Conservation (phyloP, 495 filamentous ascomycete genomes). For the Podospora pseudoanserina region DNA sequence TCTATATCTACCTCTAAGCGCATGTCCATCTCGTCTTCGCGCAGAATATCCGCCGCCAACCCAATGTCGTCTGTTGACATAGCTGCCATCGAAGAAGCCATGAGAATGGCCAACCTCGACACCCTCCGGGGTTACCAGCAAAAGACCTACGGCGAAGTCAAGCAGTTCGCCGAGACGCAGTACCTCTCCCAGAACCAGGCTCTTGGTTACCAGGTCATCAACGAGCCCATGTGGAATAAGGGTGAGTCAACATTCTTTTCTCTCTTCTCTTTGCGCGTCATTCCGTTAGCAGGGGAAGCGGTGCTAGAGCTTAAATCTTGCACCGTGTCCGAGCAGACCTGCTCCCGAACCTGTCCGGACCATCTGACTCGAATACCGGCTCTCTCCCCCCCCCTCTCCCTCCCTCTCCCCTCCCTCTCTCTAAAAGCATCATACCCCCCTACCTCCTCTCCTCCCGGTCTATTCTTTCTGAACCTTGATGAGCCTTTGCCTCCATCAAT, state of each 20-base stretch:
- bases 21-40: slow-evolving; percentile 47
- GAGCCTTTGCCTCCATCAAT: not conserved
- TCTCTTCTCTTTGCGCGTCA: slow-evolving; percentile 8
- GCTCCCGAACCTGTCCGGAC: not conserved
- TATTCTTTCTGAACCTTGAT: not conserved
- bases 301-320: not conserved
- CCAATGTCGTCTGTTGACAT: slow-evolving; percentile 53
- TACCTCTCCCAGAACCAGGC: slow-evolving; percentile 47
- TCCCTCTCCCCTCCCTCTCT: not conserved
- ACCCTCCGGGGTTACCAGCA: slow-evolving; percentile 50
- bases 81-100: slow-evolving; percentile 49
- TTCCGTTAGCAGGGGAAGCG: slow-evolving; percentile 1
- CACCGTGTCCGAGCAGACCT: not conserved
- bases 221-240: slow-evolving; percentile 58
- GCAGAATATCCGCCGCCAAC: slow-evolving; percentile 50
- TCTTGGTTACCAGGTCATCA: slow-evolving; percentile 53
- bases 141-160: slow-evolving; percentile 49
- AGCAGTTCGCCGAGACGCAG: slow-evolving; percentile 48
- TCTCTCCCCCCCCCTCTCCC: not conserved
- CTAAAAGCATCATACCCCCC: not conserved
- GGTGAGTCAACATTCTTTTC: slow-evolving; percentile 35
- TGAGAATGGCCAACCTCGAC: slow-evolving; percentile 53
- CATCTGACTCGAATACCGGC: not conserved
- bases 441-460: not conserved
- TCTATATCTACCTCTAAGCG: slow-evolving; percentile 50